A percentile compares a stretch with the other conserved stretches of the same genome.
These are phyloP conservation scores for Diutina catenulata DNA, from an alignment of 1,139 yeast species.

Conservation along the genomic window DNA sequence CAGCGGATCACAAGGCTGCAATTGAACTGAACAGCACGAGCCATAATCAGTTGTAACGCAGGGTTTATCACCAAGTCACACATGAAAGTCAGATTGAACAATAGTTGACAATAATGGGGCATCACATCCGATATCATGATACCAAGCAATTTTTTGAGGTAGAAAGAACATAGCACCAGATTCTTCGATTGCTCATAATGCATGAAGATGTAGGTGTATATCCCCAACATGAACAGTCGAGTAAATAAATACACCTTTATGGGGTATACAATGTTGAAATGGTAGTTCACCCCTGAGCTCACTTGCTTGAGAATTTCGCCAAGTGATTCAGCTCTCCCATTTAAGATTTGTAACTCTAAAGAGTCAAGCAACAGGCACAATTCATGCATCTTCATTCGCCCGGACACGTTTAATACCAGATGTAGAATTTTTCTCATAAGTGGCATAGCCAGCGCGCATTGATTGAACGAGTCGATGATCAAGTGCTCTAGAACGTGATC, in stretches of 20 bases:
- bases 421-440: not conserved
- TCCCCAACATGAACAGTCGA: constrained; percentile 17
- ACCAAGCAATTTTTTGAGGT: constrained; percentile 18
- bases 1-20: constrained; percentile 22
- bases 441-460: constrained; percentile 7
- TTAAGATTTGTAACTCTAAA: not conserved
- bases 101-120: constrained; percentile 19
- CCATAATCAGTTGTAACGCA: constrained; percentile 25
- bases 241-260: constrained; percentile 18
- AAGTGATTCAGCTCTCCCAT: not conserved
- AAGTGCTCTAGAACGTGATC: not conserved
- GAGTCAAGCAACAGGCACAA: constrained; percentile 1
- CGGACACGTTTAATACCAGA: not conserved
- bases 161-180: constrained; percentile 14
- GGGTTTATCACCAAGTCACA: constrained; percentile 35
- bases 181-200: constrained; percentile 15
- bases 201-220: constrained; percentile 18
- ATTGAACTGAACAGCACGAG: constrained; percentile 24
- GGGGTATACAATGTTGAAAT: not conserved
- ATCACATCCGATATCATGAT: constrained; percentile 17
- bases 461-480: constrained; percentile 8
- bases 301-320: not conserved
- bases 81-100: constrained; percentile 14
- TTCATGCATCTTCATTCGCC: not conserved
- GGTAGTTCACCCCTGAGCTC: not conserved